phyloP scores from a whole-genome alignment of 1,139 yeast species.

The Diutina catenulata region DNA sequence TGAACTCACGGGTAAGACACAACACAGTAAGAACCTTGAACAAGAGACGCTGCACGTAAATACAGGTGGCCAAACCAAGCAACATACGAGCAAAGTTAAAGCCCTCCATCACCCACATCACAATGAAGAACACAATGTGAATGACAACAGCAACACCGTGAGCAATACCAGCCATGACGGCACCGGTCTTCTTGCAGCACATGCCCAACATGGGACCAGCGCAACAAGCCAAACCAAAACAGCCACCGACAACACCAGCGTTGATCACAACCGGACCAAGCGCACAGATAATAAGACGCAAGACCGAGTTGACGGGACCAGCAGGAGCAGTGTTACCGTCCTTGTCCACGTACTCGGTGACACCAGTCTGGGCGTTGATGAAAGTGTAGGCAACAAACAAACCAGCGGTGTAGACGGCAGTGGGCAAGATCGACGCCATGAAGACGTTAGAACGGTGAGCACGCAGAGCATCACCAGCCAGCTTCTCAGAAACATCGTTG shows the following conservation, averaged over 20 bases:
- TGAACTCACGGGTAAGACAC: slow-evolving; percentile 89
- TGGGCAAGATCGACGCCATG: slow-evolving; percentile 80
- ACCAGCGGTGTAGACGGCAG: slow-evolving; percentile 78
- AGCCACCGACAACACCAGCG: slow-evolving; percentile 69
- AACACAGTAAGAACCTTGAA: slow-evolving; percentile 76
- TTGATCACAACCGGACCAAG: slow-evolving; percentile 87
- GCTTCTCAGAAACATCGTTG: slow-evolving; percentile 85
- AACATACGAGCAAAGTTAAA: slow-evolving; percentile 82
- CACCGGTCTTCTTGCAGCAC: slow-evolving; percentile 97
- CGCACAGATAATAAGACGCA: slow-evolving; percentile 81
- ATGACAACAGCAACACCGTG: slow-evolving; percentile 88
- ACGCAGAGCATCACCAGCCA: slow-evolving; percentile 90
- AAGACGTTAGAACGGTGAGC: slow-evolving; percentile 84
- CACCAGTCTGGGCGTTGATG: slow-evolving; percentile 97
- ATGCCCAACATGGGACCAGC: slow-evolving; percentile 91
- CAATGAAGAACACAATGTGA: slow-evolving; percentile 77
- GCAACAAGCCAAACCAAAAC: slow-evolving; percentile 83
- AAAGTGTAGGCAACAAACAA: slow-evolving; percentile 85
- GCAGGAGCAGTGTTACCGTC: slow-evolving; percentile 19
- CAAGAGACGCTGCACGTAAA: slow-evolving; percentile 78
- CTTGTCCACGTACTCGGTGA: slow-evolving; percentile 30
- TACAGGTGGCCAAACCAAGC: slow-evolving; percentile 74
- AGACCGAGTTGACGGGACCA: slow-evolving; percentile 59
- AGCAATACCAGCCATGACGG: slow-evolving; percentile 93
- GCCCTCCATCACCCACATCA: slow-evolving; percentile 96